Base-by-base conservation (phyloP, 164 flowering plant species). In the Nymphaea colorata region DNA sequence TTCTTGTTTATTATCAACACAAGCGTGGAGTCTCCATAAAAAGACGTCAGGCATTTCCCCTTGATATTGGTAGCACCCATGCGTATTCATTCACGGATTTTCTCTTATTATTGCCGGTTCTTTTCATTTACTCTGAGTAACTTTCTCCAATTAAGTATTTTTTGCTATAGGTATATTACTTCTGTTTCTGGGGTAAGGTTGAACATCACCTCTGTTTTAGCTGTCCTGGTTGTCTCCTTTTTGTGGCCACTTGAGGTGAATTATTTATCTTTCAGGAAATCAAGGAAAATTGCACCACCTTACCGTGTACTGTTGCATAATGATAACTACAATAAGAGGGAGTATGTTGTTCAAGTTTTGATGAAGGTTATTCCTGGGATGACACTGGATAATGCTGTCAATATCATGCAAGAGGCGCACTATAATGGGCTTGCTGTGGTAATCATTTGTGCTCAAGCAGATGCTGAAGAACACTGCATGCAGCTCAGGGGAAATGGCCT, bases 381-480 rank as follows among this genome's bases (percentile, higher is more conserved):
- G 98, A 88, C 97, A 1, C 75, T 91, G 41, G 97, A 91, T 79
- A 87, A 70, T 77, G 98, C 98, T 15, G 94, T 91, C 44, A 93
- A 93, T 67, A 82, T 93, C 44, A 94, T 94, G 98, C 97, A 91
- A 79, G 97, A 91, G 67, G 98, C 98, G 11, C 98, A 94, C 71
- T 15, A 70, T 75, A 91, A 94, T 69, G 98, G 93, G 67, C 44
- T 91, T 71, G 77, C 98, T 0, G 93, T 94, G 65, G 98, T 89
- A 61, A 94, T 91, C 45, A 82, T 91, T 44, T 94, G 98, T 64
- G 87, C 80, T 42, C 98, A 91, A 79, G 88, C 81, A 3, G 97
- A 91, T 80, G 98, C 98, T 2, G 98, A 91, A 74, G 90, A 89
- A 2, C 95, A 89, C 72, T 94, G 98, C 76, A 88, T 73, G 83